Evolutionary conservation across 805 yeast genomes (phyloP).

Genomic region (Wickerhamiella nectarea): DNA sequence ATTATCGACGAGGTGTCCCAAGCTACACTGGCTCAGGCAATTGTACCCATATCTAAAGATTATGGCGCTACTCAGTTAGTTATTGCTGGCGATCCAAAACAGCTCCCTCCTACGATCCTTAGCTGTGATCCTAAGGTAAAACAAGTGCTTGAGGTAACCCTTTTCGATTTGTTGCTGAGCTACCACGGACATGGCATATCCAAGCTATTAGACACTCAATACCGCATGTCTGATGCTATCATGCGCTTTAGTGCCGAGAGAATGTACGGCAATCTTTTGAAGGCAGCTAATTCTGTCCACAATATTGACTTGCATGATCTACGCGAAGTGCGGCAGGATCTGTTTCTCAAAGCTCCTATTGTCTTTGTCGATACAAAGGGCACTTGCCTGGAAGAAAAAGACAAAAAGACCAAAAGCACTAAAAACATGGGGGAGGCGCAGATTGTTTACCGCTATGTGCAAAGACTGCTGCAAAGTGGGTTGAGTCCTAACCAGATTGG

Average conservation of each 20-base stretch:
- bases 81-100: constrained; percentile 87
- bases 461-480: background rate
- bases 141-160: constrained; percentile 42
- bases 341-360: background rate
- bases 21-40: constrained; percentile 85
- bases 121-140: constrained; percentile 30
- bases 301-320: background rate
- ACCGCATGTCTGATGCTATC: constrained; percentile 33
- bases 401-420: background rate
- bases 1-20: constrained; percentile 95
- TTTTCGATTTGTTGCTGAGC: constrained; percentile 66
- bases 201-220: constrained; percentile 59
- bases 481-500: background rate
- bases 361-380: background rate
- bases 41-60: constrained; percentile 78
- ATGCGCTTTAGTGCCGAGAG: background rate
- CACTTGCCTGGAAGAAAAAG: background rate
- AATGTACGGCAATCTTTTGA: background rate
- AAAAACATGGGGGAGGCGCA: background rate
- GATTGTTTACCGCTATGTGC: background rate
- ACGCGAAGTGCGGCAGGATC: background rate
- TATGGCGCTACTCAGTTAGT: constrained; percentile 43
- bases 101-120: constrained; percentile 82
- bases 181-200: constrained; percentile 35
- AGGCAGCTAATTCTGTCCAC: background rate